Conservation (phyloP, 305 asterid genomes). For the Stenogyne calaminthoides region DNA sequence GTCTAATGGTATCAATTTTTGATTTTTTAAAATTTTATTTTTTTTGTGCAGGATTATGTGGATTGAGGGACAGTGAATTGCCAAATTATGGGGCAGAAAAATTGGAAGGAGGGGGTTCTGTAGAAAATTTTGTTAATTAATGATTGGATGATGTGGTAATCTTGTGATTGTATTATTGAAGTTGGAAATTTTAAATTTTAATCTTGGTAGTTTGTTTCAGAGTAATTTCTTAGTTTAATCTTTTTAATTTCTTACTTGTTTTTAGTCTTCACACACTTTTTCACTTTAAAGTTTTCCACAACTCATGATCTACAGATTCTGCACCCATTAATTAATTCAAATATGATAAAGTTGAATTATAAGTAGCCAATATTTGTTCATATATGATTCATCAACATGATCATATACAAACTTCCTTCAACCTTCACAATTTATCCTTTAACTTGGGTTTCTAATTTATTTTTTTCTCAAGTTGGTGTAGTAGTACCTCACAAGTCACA, state of each 20-base stretch:
- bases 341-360: too few relatives aligned
- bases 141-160: conserved; percentile 13
- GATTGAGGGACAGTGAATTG: conserved; percentile 32
- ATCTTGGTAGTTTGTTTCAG: background rate
- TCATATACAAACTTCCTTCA: too few relatives aligned
- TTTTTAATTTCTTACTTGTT: background rate
- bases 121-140: conserved; percentile 9
- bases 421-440: too few relatives aligned
- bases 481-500: too few relatives aligned
- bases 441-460: too few relatives aligned
- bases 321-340: background rate
- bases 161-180: conserved; percentile 33
- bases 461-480: too few relatives aligned
- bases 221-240: background rate
- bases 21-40: background rate
- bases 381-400: too few relatives aligned
- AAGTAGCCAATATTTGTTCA: too few relatives aligned
- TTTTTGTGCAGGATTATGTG: conserved; percentile 37
- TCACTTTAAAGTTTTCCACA: background rate
- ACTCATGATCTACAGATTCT: too few relatives aligned
- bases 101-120: conserved; percentile 2
- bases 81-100: conserved; percentile 34
- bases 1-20: too few relatives aligned
- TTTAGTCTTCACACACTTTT: background rate
- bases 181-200: conserved; percentile 8